Conservation (phyloP, 768 basidiomycete genomes). For the Trametes gibbosa region DNA sequence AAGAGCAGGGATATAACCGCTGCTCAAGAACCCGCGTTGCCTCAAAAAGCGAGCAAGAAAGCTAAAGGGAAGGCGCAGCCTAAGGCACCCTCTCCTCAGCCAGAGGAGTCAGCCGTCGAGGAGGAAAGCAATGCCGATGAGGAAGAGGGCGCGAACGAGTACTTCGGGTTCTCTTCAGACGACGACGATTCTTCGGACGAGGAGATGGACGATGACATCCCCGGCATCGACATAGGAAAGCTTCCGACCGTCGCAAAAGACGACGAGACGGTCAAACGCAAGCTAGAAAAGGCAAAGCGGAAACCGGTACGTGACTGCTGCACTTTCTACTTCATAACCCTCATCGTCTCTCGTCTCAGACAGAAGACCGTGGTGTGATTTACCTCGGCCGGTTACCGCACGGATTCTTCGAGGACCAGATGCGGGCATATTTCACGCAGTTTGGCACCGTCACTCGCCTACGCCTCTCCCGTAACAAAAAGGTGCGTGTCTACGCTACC, state of each 20-base stretch:
- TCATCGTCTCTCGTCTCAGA: conserved; percentile 32
- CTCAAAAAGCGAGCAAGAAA: conserved; percentile 10
- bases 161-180: conserved; percentile 77
- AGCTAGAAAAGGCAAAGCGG: conserved; percentile 50
- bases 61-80: conserved; percentile 8
- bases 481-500: conserved; percentile 44
- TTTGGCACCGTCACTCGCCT: conserved; percentile 89
- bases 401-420: conserved; percentile 95
- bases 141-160: conserved; percentile 37
- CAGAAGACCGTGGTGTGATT: conserved; percentile 76
- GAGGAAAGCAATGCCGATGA: conserved; percentile 1
- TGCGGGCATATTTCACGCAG: conserved; percentile 90
- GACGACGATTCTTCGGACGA: conserved; percentile 77
- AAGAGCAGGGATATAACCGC: conserved; percentile 1
- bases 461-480: conserved; percentile 90
- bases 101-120: conserved; percentile 10
- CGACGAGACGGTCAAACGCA: conserved; percentile 69
- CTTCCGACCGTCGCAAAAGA: conserved; percentile 89
- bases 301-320: conserved; percentile 54
- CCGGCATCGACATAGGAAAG: conserved; percentile 61
- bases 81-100: conserved; percentile 4
- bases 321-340: not conserved
- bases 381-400: conserved; percentile 92
- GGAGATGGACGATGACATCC: conserved; percentile 54
- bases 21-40: not conserved